Evolutionary conservation across 306 rosid genomes (phyloP), one percentile per base, ranked within the genome.

Genomic region (apple (Malus domestica)): DNA sequence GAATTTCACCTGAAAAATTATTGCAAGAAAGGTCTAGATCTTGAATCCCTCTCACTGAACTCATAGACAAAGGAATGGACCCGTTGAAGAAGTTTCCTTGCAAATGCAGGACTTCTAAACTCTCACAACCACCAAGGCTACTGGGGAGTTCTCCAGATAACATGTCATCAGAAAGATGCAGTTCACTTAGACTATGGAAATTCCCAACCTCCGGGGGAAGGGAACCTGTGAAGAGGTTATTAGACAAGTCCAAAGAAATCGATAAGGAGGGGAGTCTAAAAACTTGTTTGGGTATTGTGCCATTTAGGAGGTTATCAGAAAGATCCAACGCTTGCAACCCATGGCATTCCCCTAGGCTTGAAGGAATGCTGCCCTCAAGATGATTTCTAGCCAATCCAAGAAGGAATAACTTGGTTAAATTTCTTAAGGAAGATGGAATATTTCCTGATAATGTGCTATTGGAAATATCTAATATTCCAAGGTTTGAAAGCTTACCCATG

Each of bases 251-350:
- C 33, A 60, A 60, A 60, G 0, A 4, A 60, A 60, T 12, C 1
- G 65, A 22, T 4, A 11, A 60, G 33, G 65, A 60, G 15, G 32
- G 0, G 33, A 60, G 65, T 13, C 65, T 15, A 60, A 60, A 2
- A 25, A 60, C 32, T 60, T 11, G 15, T 60, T 11, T 4, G 33
- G 65, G 65, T 60, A 60, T 60, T 25, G 15, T 12, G 33, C 66
- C 66, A 60, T 30, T 60, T 0, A 60, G 66, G 10, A 10, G 58
- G 9, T 33, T 72, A 16, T 4, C 0, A 60, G 33, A 25, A 25
- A 60, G 19, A 60, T 0, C 0, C 19, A 60, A 60, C 8, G 0
- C 0, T 25, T 25, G 19, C 35, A 60, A 14, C 66, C 16, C 1
- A 13, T 14, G 33, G 35, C 33, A 60, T 23, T 23, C 16, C 65